Evolutionary conservation across 192 early-diverging fungal genomes (phyloP), one percentile per base, ranked within the genome.

Genomic region (Kappamyces sp.): DNA sequence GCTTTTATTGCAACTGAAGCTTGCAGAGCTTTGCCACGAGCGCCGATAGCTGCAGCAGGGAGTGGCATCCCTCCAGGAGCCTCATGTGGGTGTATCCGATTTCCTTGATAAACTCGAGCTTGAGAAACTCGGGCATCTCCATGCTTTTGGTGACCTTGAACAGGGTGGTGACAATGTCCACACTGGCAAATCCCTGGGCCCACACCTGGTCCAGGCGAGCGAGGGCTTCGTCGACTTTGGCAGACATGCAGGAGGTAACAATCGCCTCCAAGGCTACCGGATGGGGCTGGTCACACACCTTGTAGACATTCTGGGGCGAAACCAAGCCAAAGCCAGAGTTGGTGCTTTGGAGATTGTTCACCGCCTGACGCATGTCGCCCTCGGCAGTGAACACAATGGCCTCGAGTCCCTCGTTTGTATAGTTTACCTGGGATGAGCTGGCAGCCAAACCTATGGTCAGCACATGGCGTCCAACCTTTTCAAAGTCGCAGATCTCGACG

Each of bases 311-410:
- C 14, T 93, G 91, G 2, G 81, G 77, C 41, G 86, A 85, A 5
- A 99, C 76, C 62, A 86, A 79, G 5, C 84, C 84, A 60, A 95
- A 97, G 30, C 92, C 94, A 47, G 87, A 85, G 59, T 75, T 79
- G 0, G 93, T 90, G 11, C 91, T 84, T 71, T 97, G 94, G 42
- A 99, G 73, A 57, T 97, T 96, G 65, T 97, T 99, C 63, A 99
- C 81, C 2, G 91, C 96, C 71, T 97, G 96, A 22, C 96, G 85
- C 94, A 99, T 96, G 63, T 99, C 96, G 29, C 96, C 96, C 59
- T 99, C 96, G 9, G 91, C 84, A 35, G 91, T 90, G 66, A 97
- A 99, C 29, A 94, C 89, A 32, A 99, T 73, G 3, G 96, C 94
- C 52, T 94, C 89, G 4, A 96, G 67, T 15, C 94, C 96, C 59